These are phyloP conservation scores for Fusarium haematococcum DNA, from an alignment of 2,329 filamentous ascomycete genomes.

Conservation along the genomic window DNA sequence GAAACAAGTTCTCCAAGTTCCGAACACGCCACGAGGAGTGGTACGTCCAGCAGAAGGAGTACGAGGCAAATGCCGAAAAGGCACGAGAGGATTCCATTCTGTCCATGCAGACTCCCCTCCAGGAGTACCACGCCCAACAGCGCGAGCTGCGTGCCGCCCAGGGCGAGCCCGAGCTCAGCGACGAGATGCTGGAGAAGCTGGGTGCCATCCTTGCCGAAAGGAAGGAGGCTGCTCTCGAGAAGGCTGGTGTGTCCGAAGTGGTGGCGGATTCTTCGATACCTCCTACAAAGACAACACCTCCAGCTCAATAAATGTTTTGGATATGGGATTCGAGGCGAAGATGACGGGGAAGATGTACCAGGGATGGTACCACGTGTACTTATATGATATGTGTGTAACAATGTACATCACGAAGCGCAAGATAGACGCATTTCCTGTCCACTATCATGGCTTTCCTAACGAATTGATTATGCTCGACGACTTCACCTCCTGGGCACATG, in stretches of 20 bases:
- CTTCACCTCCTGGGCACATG: not conserved
- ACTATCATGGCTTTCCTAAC: not conserved
- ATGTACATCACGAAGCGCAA: constrained; percentile 49
- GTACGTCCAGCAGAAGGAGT: constrained; percentile 74
- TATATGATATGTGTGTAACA: constrained; percentile 49
- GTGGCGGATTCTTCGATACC: constrained; percentile 31
- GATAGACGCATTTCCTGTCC: constrained; percentile 44
- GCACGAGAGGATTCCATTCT: constrained; percentile 44
- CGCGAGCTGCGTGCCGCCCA: constrained; percentile 62
- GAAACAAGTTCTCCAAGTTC: constrained; percentile 85
- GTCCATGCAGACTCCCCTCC: constrained; percentile 66
- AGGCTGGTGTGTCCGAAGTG: constrained; percentile 52
- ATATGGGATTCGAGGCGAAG: constrained; percentile 5
- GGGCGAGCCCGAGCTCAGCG: constrained; percentile 67
- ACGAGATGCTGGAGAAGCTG: constrained; percentile 72
- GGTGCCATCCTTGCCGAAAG: constrained; percentile 71
- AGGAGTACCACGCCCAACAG: constrained; percentile 69
- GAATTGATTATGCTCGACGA: not conserved
- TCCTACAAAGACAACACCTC: constrained; percentile 30
- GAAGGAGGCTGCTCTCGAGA: constrained; percentile 55
- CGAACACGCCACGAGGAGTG: constrained; percentile 82
- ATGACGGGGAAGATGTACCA: constrained; percentile 30
- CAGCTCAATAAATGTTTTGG: constrained; percentile 31
- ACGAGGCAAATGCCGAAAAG: constrained; percentile 64
- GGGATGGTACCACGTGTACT: constrained; percentile 44